These are phyloP conservation scores for Juglanconis sp. DNA, from an alignment of 2,329 filamentous ascomycete species.

Conservation along the genomic window DNA sequence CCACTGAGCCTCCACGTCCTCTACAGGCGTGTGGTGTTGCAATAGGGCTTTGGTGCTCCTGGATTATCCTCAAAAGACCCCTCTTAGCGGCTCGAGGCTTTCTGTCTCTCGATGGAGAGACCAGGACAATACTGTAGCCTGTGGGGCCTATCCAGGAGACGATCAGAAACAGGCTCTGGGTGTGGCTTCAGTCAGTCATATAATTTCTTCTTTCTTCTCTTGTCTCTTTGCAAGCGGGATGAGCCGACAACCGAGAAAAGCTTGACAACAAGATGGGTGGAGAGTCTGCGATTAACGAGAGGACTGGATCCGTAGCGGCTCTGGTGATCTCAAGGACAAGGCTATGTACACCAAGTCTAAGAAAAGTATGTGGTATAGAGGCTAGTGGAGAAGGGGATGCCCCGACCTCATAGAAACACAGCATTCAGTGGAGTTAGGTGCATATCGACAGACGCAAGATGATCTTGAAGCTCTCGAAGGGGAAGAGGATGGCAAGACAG, in stretches of 20 bases:
- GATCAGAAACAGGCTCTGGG: constrained; percentile 7
- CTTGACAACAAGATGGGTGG: background rate
- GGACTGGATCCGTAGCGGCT: background rate
- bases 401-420: background rate
- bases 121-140: background rate
- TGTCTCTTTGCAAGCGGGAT: background rate
- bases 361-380: background rate
- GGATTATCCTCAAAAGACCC: background rate
- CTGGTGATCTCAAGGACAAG: background rate
- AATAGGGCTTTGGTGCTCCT: background rate
- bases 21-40: background rate
- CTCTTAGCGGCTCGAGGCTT: background rate
- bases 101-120: background rate
- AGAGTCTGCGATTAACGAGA: background rate
- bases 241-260: background rate
- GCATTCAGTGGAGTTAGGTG: background rate
- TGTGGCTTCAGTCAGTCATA: background rate
- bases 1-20: background rate
- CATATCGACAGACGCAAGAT: background rate
- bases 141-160: constrained; percentile 9
- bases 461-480: background rate
- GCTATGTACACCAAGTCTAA: background rate
- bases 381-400: background rate
- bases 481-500: background rate
- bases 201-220: background rate